Conservation (phyloP, 352 stramenopile species). For the Peronosclerospora sorghi region DNA sequence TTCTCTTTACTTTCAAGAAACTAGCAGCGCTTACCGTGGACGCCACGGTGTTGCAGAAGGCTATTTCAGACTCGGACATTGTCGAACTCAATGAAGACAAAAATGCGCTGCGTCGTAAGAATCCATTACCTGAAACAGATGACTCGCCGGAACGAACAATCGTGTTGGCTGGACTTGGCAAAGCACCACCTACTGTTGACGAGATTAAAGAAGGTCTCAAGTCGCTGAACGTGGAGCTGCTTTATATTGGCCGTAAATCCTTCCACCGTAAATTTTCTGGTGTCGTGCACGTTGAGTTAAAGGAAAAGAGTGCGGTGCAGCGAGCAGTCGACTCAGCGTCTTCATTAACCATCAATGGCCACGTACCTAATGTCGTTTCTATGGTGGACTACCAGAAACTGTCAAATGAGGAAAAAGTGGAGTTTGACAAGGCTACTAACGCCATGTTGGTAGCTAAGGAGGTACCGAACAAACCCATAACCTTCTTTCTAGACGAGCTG, state of each 20-base stretch:
- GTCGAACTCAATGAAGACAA: conserved; percentile 75
- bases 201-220: conserved; percentile 64
- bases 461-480: conserved; percentile 58
- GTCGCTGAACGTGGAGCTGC: conserved; percentile 40
- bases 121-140: conserved; percentile 50
- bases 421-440: conserved; percentile 76
- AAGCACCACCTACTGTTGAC: conserved; percentile 53
- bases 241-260: conserved; percentile 66
- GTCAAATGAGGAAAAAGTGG: conserved; percentile 51
- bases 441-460: conserved; percentile 79
- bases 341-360: conserved; percentile 44
- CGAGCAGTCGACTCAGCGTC: conserved; percentile 37
- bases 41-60: conserved; percentile 44
- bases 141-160: conserved; percentile 52
- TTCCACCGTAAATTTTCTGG: conserved; percentile 64
- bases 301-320: conserved; percentile 40
- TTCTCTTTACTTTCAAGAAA: conserved; percentile 89
- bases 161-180: conserved; percentile 60
- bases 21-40: conserved; percentile 78
- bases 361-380: conserved; percentile 43
- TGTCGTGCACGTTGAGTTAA: conserved; percentile 68
- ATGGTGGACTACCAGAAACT: conserved; percentile 52
- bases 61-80: conserved; percentile 62
- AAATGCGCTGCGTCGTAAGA: conserved; percentile 65
- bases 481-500: conserved; percentile 65